A percentile compares a stretch with the other conserved stretches of the same genome.
phyloP scores from a whole-genome alignment of 2,329 filamentous ascomycete species.

The Fusarium annulatum region DNA sequence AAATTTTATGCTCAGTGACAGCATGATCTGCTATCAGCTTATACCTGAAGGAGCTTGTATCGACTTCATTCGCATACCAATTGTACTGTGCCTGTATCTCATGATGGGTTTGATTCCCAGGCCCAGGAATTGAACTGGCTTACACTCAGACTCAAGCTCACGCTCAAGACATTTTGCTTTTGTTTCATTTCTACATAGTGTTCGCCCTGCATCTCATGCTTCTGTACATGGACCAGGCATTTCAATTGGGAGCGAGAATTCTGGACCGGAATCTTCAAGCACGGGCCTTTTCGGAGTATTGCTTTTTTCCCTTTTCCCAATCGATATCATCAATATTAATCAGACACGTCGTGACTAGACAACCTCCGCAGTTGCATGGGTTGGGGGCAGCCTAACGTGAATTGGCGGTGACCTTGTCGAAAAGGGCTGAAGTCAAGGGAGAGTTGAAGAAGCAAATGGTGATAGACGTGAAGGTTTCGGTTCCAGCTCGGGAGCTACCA shows the following conservation, averaged over 20 bases:
- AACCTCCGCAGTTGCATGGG: constrained; percentile 15
- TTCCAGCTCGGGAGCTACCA: constrained; percentile 28
- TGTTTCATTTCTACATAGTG: neutral
- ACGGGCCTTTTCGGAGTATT: constrained; percentile 26
- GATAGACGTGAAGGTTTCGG: constrained; percentile 7
- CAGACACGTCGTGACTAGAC: constrained; percentile 10
- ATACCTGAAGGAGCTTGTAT: neutral
- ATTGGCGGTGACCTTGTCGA: constrained; percentile 9
- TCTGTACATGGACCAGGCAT: constrained; percentile 17
- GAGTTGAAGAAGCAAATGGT: neutral
- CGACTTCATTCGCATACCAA: neutral
- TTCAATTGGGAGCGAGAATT: constrained; percentile 10
- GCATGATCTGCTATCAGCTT: constrained; percentile 23
- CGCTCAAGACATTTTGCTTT: constrained; percentile 21
- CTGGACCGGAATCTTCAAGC: constrained; percentile 22
- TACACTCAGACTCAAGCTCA: constrained; percentile 17
- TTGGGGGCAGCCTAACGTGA: constrained; percentile 1
- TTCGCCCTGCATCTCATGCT: constrained; percentile 24
- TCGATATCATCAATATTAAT: constrained; percentile 6
- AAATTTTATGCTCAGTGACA: constrained; percentile 11
- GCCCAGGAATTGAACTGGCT: neutral
- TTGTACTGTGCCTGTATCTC: neutral
- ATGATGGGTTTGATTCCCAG: neutral
- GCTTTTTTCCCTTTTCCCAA: constrained; percentile 23
- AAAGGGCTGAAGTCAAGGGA: constrained; percentile 22